These are phyloP conservation scores for Agrocybe praecox DNA, from an alignment of 768 basidiomycete species.

Conservation along the genomic window DNA sequence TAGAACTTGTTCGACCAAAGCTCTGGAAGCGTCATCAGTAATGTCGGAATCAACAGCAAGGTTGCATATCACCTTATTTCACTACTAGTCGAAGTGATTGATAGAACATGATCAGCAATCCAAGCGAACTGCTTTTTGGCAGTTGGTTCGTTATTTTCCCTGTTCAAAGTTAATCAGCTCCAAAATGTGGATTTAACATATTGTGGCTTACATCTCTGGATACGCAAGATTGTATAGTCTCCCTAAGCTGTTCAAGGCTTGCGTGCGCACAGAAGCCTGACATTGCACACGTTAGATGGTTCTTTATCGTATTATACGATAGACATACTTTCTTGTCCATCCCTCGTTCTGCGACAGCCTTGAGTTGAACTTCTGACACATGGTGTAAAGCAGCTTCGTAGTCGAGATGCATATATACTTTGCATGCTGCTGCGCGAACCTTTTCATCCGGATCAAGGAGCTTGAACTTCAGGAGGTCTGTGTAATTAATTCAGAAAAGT, in stretches of 20 bases:
- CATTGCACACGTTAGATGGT: background rate
- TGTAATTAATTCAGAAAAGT: background rate
- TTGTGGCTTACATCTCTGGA: conserved; percentile 80
- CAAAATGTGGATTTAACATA: conserved; percentile 1
- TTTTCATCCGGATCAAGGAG: conserved; percentile 89
- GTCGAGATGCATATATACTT: conserved; percentile 79
- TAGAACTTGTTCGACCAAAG: conserved; percentile 66
- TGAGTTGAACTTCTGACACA: conserved; percentile 64
- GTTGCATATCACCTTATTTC: conserved; percentile 57
- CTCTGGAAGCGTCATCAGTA: conserved; percentile 32
- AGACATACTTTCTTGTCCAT: conserved; percentile 81
- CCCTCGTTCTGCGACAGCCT: conserved; percentile 67
- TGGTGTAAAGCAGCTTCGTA: conserved; percentile 91
- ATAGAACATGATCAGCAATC: conserved; percentile 83
- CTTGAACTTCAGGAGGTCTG: conserved; percentile 65
- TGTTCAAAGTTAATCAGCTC: conserved; percentile 27
- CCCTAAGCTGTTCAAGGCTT: conserved; percentile 78
- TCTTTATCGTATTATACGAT: background rate
- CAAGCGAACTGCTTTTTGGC: conserved; percentile 86
- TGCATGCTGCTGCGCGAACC: conserved; percentile 84
- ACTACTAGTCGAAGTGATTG: conserved; percentile 46
- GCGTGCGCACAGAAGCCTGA: conserved; percentile 64
- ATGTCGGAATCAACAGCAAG: background rate
- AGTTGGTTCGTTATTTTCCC: conserved; percentile 76
- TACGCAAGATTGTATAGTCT: conserved; percentile 82